A percentile compares a stretch with the other conserved stretches of the same genome.
Conservation (phyloP, 371 early-diverging fungal species). For the Umbelopsis sp. region DNA sequence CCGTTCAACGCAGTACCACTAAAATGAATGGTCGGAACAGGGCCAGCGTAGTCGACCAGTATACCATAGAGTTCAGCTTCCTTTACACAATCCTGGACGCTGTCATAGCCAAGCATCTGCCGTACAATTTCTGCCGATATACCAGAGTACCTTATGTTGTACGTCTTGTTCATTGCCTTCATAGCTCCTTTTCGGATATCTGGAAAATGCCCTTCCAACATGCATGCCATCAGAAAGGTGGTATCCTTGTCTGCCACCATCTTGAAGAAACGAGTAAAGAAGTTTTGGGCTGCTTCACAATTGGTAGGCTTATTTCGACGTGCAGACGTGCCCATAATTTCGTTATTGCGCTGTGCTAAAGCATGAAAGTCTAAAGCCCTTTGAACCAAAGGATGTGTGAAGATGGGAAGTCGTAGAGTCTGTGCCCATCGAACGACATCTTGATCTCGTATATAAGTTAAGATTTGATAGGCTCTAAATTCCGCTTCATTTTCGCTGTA, state of each 20-base stretch:
- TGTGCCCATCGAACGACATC: slow-evolving; percentile 70
- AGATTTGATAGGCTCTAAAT: slow-evolving; percentile 84
- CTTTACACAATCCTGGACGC: slow-evolving; percentile 30
- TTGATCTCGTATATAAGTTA: slow-evolving; percentile 71
- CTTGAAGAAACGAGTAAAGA: slow-evolving; percentile 71
- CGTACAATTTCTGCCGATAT: slow-evolving; percentile 34
- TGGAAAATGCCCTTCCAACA: slow-evolving; percentile 74
- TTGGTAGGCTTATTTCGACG: slow-evolving; percentile 51
- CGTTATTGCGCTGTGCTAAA: slow-evolving; percentile 61
- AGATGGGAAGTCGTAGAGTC: slow-evolving; percentile 56
- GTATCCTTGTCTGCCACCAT: slow-evolving; percentile 57
- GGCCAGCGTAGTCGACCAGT: slow-evolving; percentile 25
- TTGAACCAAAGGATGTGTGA: slow-evolving; percentile 62
- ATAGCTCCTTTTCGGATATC: slow-evolving; percentile 76
- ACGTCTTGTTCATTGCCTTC: slow-evolving; percentile 71
- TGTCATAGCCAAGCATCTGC: slow-evolving; percentile 39
- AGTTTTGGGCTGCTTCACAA: slow-evolving; percentile 65
- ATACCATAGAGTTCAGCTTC: slow-evolving; percentile 43
- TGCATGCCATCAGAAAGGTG: slow-evolving; percentile 76
- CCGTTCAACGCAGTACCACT: slow-evolving; percentile 30
- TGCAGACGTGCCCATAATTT: slow-evolving; percentile 45
- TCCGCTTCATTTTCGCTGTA: slow-evolving; percentile 82
- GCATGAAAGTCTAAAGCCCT: slow-evolving; percentile 71
- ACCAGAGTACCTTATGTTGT: slow-evolving; percentile 54
- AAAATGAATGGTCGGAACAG: slow-evolving; percentile 33